A percentile compares a stretch with the other conserved stretches of the same genome.
Conservation (phyloP, 208 protist species). For the Trypanosoma scelopori region DNA sequence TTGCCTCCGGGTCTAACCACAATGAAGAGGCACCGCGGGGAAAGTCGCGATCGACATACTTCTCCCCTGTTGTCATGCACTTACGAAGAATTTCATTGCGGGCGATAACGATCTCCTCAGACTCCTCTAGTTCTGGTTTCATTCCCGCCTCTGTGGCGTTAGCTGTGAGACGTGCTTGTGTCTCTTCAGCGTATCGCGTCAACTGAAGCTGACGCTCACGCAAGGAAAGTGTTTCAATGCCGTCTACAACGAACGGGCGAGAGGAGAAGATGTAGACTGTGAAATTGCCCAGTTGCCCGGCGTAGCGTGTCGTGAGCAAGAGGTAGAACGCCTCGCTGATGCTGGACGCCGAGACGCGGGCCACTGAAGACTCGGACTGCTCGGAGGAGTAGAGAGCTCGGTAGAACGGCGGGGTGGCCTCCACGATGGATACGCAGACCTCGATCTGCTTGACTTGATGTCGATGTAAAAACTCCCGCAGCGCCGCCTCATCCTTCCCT, state of each 20-base stretch:
- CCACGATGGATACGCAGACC: slow-evolving; percentile 47
- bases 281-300: slow-evolving; percentile 57
- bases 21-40: slow-evolving; percentile 75
- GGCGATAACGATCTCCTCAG: slow-evolving; percentile 19
- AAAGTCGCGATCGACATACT: slow-evolving; percentile 81
- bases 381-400: slow-evolving; percentile 36
- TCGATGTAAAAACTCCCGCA: slow-evolving; percentile 42
- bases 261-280: slow-evolving; percentile 66
- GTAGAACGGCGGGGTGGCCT: slow-evolving; percentile 42
- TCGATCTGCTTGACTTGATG: slow-evolving; percentile 41
- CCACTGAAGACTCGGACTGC: slow-evolving; percentile 16
- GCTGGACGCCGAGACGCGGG: slow-evolving; percentile 27
- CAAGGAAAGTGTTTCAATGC: slow-evolving; percentile 23
- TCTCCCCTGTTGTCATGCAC: slow-evolving; percentile 40
- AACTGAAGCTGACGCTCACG: slow-evolving; percentile 42
- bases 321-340: slow-evolving; percentile 42
- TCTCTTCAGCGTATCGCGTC: slow-evolving; percentile 46
- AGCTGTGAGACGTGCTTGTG: slow-evolving; percentile 27
- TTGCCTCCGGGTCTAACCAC: slow-evolving; percentile 64
- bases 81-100: slow-evolving; percentile 51
- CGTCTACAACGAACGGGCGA: slow-evolving; percentile 47
- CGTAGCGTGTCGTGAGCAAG: slow-evolving; percentile 60
- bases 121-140: slow-evolving; percentile 12
- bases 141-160: slow-evolving; percentile 21
- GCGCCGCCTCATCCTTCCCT: slow-evolving; percentile 35